Base-by-base conservation (phyloP, 1,139 yeast genomes). In the Taphrina deformans region DNA sequence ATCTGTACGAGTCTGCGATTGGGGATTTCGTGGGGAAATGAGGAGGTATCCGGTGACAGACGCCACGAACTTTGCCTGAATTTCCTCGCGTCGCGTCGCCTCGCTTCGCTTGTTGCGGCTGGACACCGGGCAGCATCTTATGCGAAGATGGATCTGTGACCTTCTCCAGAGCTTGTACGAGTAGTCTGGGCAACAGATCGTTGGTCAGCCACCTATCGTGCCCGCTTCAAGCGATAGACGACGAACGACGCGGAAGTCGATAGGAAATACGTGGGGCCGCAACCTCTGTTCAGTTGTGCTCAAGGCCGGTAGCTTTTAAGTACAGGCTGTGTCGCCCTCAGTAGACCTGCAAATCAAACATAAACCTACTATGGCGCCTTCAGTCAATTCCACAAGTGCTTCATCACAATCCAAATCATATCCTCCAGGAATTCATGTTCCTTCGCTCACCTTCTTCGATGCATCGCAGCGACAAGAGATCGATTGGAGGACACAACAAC, bases 401-500 rank as follows among this genome's bases (percentile, higher is more conserved):
- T 10, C 45, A n/a, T 16, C 45, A 1, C 21, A 16, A 40, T 1
- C 45, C 9, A 40, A 40, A 18, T 10, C 45, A 10, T 40, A 40
- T 21, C 45, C 45, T 16, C 45, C 45, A 10, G 45, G 45, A 40
- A 40, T 40, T 21, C 45, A 40, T 2, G 45, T 40, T 0, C 45
- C 45, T 40, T 40, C 45, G 16, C 45, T 40, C 23, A 81, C 85
- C 7, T 82, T 81, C 72, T 81, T 79, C 79, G 76, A 79, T 67
- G 71, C 72, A 65, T 77, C 76, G 64, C 76, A 71, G 33, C 71
- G 72, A 21, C 72, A 70, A 31, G 58, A 68, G 44, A 74, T 82
- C 26, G 85, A 82, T 68, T 69, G 74, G 40, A 80, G 76, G 2
- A 73, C 83, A 26, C 83, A 80, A 69, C 74, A 77, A 66, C 69